These are phyloP conservation scores for Ophiocordyceps robertsii DNA, from an alignment of 2,329 filamentous ascomycete species.

Conservation along the genomic window DNA sequence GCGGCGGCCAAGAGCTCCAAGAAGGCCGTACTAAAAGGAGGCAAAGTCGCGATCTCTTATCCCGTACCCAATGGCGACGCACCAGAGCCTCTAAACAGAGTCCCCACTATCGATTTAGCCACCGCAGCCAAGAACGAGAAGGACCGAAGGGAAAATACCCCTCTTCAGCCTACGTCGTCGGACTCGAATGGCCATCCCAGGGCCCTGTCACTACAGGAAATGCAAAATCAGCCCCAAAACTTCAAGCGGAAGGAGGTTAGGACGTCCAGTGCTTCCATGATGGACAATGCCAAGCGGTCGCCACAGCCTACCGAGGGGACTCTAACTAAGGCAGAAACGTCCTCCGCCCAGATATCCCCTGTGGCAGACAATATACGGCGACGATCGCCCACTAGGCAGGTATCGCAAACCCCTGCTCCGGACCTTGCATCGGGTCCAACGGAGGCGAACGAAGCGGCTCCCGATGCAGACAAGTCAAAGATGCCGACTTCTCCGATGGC, in stretches of 20 bases:
- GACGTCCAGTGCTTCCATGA: background rate
- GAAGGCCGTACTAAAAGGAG: constrained; percentile 14
- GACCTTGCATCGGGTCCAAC: too few relatives aligned
- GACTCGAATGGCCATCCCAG: constrained; percentile 20
- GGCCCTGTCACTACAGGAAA: constrained; percentile 17
- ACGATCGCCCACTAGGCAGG: constrained; percentile 32
- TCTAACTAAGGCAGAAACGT: constrained; percentile 8
- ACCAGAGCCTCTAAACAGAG: constrained; percentile 27
- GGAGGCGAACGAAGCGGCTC: too few relatives aligned
- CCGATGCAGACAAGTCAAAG: too few relatives aligned
- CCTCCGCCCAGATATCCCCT: constrained; percentile 35
- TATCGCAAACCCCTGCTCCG: constrained; percentile 3
- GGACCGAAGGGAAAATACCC: constrained; percentile 22
- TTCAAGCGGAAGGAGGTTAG: constrained; percentile 24
- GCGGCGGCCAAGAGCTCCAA: constrained; percentile 9
- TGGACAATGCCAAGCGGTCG: background rate
- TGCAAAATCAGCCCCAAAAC: constrained; percentile 18
- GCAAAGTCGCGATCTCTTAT: constrained; percentile 33
- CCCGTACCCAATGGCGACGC: constrained; percentile 25
- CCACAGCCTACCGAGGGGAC: constrained; percentile 2
- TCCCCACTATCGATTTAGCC: constrained; percentile 34
- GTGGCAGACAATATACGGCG: constrained; percentile 34
- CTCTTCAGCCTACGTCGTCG: constrained; percentile 14
- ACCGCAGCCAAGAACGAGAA: constrained; percentile 33
- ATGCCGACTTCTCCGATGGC: too few relatives aligned